Conservation (phyloP, 1,284 basidiomycete species). For the Cutaneotrichosporon spelunceum region DNA sequence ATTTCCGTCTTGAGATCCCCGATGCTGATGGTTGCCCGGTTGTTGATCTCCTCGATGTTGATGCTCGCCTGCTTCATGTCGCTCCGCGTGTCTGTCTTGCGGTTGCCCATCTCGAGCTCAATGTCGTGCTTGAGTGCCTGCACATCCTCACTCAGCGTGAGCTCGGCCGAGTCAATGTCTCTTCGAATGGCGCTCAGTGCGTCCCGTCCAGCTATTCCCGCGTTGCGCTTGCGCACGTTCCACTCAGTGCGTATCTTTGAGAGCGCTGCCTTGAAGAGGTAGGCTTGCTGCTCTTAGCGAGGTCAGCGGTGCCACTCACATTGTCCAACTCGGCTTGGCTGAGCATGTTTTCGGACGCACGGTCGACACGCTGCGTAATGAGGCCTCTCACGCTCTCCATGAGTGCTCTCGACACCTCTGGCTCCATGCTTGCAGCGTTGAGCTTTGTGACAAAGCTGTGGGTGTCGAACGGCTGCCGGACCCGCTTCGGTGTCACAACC, state of each 20-base stretch:
- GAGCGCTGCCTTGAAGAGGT: conserved; percentile 88
- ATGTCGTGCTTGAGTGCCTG: conserved; percentile 70
- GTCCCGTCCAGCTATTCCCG: conserved; percentile 75
- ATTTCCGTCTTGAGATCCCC: conserved; percentile 82
- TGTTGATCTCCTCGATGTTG: conserved; percentile 81
- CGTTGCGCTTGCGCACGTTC: conserved; percentile 77
- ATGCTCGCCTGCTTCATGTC: conserved; percentile 86
- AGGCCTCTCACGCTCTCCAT: conserved; percentile 83
- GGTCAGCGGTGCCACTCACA: conserved; percentile 56
- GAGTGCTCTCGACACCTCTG: conserved; percentile 63
- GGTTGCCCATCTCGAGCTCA: conserved; percentile 91
- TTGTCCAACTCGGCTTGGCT: conserved; percentile 85
- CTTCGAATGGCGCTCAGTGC: conserved; percentile 72
- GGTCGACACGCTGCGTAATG: conserved; percentile 69
- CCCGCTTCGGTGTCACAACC: conserved; percentile 1
- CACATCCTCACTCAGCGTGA: conserved; percentile 92
- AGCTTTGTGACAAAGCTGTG: conserved; percentile 50
- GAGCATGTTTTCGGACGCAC: conserved; percentile 70
- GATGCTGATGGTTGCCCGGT: conserved; percentile 77
- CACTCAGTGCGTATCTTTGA: conserved; percentile 88
- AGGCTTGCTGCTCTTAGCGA: conserved; percentile 68
- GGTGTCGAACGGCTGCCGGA: conserved; percentile 51
- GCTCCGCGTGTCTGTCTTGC: conserved; percentile 87
- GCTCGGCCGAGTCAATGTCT: conserved; percentile 81
- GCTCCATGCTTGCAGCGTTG: conserved; percentile 38